Evolutionary conservation across 202 grass and related monocot species (phyloP).

Genomic region (Setaria italica): DNA sequence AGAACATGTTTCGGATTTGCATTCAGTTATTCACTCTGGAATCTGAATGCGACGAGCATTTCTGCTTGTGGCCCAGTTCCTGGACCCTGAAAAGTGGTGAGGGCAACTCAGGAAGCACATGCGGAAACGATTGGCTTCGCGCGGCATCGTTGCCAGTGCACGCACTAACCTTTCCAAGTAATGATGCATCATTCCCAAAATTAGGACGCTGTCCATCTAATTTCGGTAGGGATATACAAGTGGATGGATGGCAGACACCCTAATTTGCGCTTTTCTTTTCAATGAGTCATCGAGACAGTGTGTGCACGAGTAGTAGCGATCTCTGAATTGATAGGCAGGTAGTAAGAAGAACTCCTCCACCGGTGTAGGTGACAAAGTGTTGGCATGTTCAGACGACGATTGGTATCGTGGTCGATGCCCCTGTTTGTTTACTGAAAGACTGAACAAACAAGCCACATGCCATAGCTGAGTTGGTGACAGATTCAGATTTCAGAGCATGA

Average conservation of each 20-base stretch:
- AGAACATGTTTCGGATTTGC: not conserved
- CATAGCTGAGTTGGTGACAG: not conserved
- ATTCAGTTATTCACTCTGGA: not conserved
- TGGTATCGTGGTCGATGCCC: not conserved
- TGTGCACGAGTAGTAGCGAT: not conserved
- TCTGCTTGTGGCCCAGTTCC: too few relatives aligned
- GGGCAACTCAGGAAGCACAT: not conserved
- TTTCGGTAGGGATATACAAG: not conserved
- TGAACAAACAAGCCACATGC: not conserved
- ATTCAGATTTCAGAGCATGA: not conserved
- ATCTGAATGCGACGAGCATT: too few relatives aligned
- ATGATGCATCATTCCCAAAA: not conserved
- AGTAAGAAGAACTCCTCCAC: not conserved
- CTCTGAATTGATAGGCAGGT: not conserved
- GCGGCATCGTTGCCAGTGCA: too few relatives aligned
- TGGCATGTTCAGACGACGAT: not conserved
- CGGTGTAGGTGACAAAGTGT: not conserved
- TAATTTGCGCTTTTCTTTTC: not conserved
- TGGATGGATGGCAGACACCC: not conserved
- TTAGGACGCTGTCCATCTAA: conserved; percentile 4
- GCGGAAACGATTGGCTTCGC: not conserved
- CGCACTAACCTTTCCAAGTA: not conserved
- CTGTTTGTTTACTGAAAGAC: not conserved
- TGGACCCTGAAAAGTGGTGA: too few relatives aligned
- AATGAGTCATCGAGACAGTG: not conserved